phyloP scores from a whole-genome alignment of 73 alveolate genomes.

The Symbiodinium pilosum region DNA sequence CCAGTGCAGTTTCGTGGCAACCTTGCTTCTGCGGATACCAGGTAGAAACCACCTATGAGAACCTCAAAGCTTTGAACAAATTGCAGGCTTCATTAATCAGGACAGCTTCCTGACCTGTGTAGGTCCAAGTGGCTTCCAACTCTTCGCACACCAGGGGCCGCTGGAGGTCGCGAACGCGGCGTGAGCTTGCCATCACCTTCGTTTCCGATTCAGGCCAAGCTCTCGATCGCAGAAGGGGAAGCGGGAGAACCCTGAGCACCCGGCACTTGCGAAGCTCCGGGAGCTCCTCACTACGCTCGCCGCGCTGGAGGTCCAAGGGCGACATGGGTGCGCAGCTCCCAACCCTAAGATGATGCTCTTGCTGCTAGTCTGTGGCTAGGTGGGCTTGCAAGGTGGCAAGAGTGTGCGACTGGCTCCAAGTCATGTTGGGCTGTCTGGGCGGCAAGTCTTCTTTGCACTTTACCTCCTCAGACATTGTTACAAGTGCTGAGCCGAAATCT shows the following conservation, averaged over 20 bases:
- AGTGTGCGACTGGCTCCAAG: too few species aligned
- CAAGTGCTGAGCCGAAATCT: too few species aligned
- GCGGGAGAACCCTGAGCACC: background rate
- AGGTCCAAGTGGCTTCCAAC: background rate
- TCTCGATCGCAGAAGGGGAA: too few species aligned
- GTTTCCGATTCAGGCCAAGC: too few species aligned
- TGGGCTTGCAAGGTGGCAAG: background rate
- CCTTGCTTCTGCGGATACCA: background rate
- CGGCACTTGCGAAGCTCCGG: slow-evolving; percentile 4
- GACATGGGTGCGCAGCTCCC: background rate
- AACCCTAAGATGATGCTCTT: background rate
- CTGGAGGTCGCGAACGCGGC: background rate
- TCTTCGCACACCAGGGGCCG: background rate
- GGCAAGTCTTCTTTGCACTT: too few species aligned
- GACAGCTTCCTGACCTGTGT: too few species aligned
- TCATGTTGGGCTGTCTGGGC: too few species aligned
- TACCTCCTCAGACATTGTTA: too few species aligned
- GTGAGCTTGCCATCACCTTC: slow-evolving; percentile 1
- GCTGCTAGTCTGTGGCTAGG: background rate
- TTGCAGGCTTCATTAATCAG: too few species aligned
- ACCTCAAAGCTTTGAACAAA: too few species aligned
- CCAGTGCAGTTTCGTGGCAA: background rate
- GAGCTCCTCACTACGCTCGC: background rate
- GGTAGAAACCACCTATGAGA: too few species aligned
- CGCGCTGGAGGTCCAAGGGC: background rate